Evolutionary conservation across 2,329 filamentous ascomycete species (phyloP).

Genomic region (Diplocarpon rosae): DNA sequence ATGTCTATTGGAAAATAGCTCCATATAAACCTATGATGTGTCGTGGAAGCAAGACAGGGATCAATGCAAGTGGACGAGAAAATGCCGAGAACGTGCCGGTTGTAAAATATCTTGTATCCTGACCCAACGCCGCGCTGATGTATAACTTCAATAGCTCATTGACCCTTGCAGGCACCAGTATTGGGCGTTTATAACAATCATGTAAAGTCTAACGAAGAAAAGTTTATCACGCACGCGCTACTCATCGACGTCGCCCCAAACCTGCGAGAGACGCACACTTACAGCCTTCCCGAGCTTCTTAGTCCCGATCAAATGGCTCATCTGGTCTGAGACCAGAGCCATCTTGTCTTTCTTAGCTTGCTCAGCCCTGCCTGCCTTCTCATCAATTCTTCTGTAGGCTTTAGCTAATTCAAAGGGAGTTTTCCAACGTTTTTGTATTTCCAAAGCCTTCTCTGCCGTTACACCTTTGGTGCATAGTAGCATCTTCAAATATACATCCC

Average conservation of each 20-base stretch:
- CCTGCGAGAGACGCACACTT: constrained; percentile 59
- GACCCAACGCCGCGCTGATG: too few species aligned
- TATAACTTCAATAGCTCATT: too few species aligned
- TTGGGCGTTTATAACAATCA: not conserved
- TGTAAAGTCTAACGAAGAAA: not conserved
- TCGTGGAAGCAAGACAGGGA: too few species aligned
- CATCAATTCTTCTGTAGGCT: constrained; percentile 50
- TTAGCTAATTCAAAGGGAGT: constrained; percentile 63
- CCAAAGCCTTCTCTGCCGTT: constrained; percentile 66
- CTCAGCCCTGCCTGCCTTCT: constrained; percentile 25
- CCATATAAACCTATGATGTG: too few species aligned
- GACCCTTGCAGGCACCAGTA: not conserved
- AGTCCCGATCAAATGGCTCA: constrained; percentile 49
- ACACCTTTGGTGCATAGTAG: constrained; percentile 70
- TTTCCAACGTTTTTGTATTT: constrained; percentile 69
- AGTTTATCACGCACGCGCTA: not conserved
- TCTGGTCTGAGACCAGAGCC: constrained; percentile 46
- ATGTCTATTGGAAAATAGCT: too few species aligned
- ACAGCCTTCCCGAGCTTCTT: constrained; percentile 57
- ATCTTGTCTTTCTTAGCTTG: constrained; percentile 43
- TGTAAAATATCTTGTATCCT: too few species aligned
- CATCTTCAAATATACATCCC: constrained; percentile 75
- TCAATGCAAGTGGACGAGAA: too few species aligned
- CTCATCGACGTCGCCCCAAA: constrained; percentile 48
- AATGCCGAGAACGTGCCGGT: too few species aligned